Evolutionary conservation across 441 rosid species (phyloP), one percentile per base, ranked within the genome.

Genomic region (Geranium incanum): DNA sequence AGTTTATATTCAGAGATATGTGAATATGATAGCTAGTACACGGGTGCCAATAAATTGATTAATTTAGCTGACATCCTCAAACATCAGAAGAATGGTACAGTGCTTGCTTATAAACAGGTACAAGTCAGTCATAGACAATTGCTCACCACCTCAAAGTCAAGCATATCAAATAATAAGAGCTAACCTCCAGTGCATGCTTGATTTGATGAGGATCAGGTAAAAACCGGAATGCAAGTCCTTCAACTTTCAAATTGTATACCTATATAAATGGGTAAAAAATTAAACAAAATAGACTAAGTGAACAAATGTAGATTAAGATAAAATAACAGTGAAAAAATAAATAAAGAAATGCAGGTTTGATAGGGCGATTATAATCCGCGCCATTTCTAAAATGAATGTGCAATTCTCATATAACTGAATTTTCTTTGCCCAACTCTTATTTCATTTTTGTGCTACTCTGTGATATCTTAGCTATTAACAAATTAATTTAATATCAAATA

Each of bases 201-300:
- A 91, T 87, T 77, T 91, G 98, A 76, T 87, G 84, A 5, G 98
- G 97, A 81, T 93, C 93, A 8, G 93, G 97, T 81, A 91, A 75
- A 83, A 93, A 93, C 36, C 97, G 88, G 77, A 93, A 93, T 2
- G 97, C 91, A 81, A 93, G 89, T 68, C 98, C 97, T 76, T 91
- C 97, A 16, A 91, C 96, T 85, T 93, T 93, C 80, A 91, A 75
- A 84, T 85, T 80, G 81, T 87, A 91, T 7, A 91, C 94, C 97
- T 86, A 73, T 0, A 60, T 45, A 8, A 1, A 45, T 45, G n/a
- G 11, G 37, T 6, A 66, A 15, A 73, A 37, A 69, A 60, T 12
- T 19, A 59, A 38, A 60, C 28, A 43, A 36, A 73, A 73, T 2
- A 48, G 36, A 45, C 2, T 28, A 28, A 28, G 13, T 45, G 52